Conservation (phyloP, 345 rosid species). For the Passiflora organensis region DNA sequence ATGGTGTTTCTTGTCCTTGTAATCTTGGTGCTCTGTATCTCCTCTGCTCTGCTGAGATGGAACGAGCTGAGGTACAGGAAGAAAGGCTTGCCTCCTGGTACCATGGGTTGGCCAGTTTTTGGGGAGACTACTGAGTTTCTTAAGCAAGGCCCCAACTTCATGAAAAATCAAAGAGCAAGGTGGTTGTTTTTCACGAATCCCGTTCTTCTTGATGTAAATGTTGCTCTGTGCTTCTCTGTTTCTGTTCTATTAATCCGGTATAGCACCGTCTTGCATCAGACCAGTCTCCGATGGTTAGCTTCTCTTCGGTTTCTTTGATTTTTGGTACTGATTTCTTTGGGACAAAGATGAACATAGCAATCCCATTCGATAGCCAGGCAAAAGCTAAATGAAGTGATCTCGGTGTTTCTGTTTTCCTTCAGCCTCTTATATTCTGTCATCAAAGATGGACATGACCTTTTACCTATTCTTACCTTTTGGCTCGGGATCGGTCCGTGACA, state of each 20-base stretch:
- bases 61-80: conserved; percentile 54
- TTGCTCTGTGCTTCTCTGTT: neutral
- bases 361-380: neutral
- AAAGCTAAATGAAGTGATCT: conserved; percentile 5
- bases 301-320: no score
- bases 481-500: conserved; percentile 16
- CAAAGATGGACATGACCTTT: neutral
- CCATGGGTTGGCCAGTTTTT: conserved; percentile 91
- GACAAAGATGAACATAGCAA: no score
- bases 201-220: neutral
- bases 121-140: conserved; percentile 82
- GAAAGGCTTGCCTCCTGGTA: conserved; percentile 73
- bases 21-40: conserved; percentile 29
- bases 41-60: conserved; percentile 64
- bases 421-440: neutral
- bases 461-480: conserved; percentile 6
- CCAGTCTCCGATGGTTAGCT: no score
- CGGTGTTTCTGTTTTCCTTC: neutral
- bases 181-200: conserved; percentile 7
- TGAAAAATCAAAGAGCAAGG: conserved; percentile 68
- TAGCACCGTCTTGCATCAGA: no score
- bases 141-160: conserved; percentile 72
- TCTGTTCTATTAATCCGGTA: conserved; percentile 1
- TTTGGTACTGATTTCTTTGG: no score
- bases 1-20: conserved; percentile 33